Percentiles rank a stretch among this genome's conserved stretches.
phyloP scores from a whole-genome alignment of 306 rosid genomes.

The Sindora glabra region DNA sequence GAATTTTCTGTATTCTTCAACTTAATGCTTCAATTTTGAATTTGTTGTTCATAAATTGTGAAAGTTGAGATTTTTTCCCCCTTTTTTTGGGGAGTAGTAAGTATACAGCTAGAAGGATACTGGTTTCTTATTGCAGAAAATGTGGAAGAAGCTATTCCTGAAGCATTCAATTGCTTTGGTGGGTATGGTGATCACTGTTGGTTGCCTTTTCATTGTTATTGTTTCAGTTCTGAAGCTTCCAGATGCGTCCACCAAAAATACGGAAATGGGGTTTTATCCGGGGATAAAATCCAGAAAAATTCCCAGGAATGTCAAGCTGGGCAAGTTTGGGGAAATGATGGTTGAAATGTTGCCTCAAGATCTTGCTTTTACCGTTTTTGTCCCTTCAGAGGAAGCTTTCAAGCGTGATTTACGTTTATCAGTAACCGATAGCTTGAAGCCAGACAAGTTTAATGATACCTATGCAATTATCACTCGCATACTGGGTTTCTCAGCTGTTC shows the following conservation, averaged over 20 bases:
- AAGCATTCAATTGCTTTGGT: conserved; percentile 46
- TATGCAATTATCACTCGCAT: conserved; percentile 59
- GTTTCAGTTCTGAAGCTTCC: conserved; percentile 57
- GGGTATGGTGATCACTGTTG: conserved; percentile 31
- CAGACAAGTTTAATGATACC: conserved; percentile 54
- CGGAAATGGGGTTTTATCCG: conserved; percentile 22
- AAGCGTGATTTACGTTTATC: conserved; percentile 48
- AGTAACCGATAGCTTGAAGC: conserved; percentile 30
- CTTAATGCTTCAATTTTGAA: not conserved
- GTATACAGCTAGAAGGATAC: not conserved
- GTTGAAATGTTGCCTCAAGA: conserved; percentile 72
- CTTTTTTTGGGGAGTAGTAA: too few species aligned
- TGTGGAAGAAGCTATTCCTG: conserved; percentile 33
- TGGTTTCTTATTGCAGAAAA: conserved; percentile 15
- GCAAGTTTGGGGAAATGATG: conserved; percentile 73
- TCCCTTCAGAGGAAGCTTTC: conserved; percentile 78
- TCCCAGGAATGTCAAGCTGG: conserved; percentile 13
- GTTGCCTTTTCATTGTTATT: conserved; percentile 34
- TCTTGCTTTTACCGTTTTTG: conserved; percentile 71
- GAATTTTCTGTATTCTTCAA: not conserved
- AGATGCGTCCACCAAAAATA: conserved; percentile 20
- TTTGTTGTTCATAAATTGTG: not conserved
- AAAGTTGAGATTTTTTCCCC: not conserved
- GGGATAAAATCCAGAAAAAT: conserved; percentile 20
- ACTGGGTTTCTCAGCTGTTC: conserved; percentile 69